These are phyloP conservation scores for Paramecium pentaurelia DNA, from an alignment of 73 alveolate genomes.

Conservation along the genomic window DNA sequence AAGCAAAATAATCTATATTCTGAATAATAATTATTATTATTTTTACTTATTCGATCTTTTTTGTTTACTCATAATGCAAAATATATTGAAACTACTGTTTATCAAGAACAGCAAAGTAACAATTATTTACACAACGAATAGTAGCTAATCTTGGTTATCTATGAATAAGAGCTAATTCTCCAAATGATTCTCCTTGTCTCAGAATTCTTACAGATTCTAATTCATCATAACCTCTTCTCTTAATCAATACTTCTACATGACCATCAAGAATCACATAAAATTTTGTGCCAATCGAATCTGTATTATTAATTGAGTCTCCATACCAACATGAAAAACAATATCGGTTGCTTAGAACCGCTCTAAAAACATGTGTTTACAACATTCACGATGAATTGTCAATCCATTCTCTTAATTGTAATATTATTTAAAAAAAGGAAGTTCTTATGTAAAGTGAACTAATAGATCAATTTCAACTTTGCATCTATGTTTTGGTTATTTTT, in stretches of 20 bases:
- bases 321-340: neutral
- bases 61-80: neutral
- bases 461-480: neutral
- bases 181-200: constrained; percentile 50
- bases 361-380: neutral
- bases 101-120: constrained; percentile 51
- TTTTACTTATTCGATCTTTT: neutral
- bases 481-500: neutral
- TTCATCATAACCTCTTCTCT: constrained; percentile 20
- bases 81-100: constrained; percentile 10
- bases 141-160: constrained; percentile 48
- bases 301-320: neutral
- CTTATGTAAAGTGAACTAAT: neutral
- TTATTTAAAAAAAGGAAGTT: neutral
- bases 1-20: neutral
- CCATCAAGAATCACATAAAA: constrained; percentile 52
- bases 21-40: neutral
- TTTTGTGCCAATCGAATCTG: constrained; percentile 2
- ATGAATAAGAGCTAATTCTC: constrained; percentile 51
- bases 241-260: neutral
- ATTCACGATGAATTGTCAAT: neutral
- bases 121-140: constrained; percentile 32
- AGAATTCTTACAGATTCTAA: constrained; percentile 7
- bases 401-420: neutral
- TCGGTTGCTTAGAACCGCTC: neutral